Percentiles rank a stretch among this genome's conserved stretches.
Conservation (phyloP, 306 rosid genomes). For the Cicer yamashitae region DNA sequence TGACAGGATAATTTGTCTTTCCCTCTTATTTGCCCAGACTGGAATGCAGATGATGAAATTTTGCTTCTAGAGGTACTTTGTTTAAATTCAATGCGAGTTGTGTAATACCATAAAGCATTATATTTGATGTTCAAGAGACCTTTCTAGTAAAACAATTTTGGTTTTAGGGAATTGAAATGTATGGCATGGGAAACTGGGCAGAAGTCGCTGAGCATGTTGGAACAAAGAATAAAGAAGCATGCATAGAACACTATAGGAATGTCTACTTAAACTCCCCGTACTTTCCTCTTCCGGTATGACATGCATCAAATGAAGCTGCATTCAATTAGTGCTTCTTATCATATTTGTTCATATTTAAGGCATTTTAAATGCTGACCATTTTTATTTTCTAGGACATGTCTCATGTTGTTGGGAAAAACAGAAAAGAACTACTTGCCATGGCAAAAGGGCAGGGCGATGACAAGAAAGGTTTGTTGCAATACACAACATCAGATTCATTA, state of each 20-base stretch:
- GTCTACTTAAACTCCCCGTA: conserved; percentile 76
- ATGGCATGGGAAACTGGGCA: conserved; percentile 96
- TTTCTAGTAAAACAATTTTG: conserved; percentile 36
- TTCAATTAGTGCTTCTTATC: conserved; percentile 8
- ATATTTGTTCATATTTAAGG: conserved; percentile 35
- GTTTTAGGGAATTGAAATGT: conserved; percentile 91
- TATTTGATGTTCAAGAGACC: conserved; percentile 27
- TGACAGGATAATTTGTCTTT: conserved; percentile 91
- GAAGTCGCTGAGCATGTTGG: conserved; percentile 99
- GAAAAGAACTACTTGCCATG: conserved; percentile 96
- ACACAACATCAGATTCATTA: conserved; percentile 18
- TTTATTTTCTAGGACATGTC: conserved; percentile 83
- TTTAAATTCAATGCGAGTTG: conserved; percentile 36
- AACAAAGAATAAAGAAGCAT: conserved; percentile 88
- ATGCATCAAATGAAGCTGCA: conserved; percentile 36
- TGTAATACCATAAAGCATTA: conserved; percentile 21
- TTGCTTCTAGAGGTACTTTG: conserved; percentile 85
- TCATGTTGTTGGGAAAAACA: conserved; percentile 93
- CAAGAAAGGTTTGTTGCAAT: conserved; percentile 74
- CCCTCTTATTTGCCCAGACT: conserved; percentile 93
- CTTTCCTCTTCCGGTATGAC: conserved; percentile 94
- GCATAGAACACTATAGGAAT: conserved; percentile 85
- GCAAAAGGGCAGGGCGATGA: conserved; percentile 94
- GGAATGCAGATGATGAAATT: conserved; percentile 99
- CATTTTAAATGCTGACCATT: conserved; percentile 44